phyloP scores from a whole-genome alignment of 176 grass and related monocot genomes.

The Alloteropsis semialata region DNA sequence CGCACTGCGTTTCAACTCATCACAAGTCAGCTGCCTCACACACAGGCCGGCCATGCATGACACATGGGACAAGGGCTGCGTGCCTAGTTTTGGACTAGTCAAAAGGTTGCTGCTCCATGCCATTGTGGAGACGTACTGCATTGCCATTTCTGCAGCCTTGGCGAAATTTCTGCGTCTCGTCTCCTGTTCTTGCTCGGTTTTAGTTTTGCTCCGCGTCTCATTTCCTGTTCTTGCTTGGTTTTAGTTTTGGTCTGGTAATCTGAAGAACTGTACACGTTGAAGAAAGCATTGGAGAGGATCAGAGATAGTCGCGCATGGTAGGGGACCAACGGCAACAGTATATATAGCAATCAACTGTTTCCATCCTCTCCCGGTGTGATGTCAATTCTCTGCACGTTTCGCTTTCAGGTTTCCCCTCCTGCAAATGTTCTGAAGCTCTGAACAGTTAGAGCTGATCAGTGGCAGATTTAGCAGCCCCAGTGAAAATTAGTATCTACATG shows the following conservation, averaged over 20 bases:
- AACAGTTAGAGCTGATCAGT: background rate
- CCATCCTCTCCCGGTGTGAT: constrained; percentile 14
- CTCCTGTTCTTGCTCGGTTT: background rate
- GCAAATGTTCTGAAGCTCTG: background rate
- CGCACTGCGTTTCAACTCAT: background rate
- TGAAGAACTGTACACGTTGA: background rate
- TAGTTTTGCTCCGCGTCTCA: no score
- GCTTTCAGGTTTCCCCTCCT: background rate
- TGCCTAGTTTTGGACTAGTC: constrained; percentile 39
- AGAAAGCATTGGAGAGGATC: background rate
- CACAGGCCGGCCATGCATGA: background rate
- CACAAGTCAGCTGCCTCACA: background rate
- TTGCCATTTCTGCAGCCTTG: background rate
- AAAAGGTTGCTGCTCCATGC: constrained; percentile 7
- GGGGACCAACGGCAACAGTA: constrained; percentile 26
- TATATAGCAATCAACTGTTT: background rate
- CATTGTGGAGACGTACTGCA: background rate
- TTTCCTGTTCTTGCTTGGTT: background rate
- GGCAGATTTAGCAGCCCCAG: background rate
- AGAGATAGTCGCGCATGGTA: background rate
- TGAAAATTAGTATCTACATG: background rate
- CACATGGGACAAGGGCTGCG: constrained; percentile 16
- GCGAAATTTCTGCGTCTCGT: background rate
- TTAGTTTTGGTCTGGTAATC: background rate
- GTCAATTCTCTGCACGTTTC: constrained; percentile 7